A percentile compares a stretch with the other conserved stretches of the same genome.
Evolutionary conservation across 352 stramenopile genomes (phyloP).

Genomic region (Phytophthora megakarya): DNA sequence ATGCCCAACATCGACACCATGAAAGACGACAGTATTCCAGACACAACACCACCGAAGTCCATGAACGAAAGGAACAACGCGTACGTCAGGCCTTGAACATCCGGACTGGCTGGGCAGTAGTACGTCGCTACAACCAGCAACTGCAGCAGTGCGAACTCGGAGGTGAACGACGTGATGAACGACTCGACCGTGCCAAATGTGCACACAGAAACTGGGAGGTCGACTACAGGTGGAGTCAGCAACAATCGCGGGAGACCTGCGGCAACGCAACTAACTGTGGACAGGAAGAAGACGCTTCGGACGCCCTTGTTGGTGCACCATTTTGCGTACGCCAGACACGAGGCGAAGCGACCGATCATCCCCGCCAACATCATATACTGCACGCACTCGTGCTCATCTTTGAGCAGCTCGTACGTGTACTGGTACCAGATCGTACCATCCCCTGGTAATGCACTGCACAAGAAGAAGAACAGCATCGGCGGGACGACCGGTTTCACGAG

Average conservation of each 20-base stretch:
- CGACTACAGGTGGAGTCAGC: conserved; percentile 56
- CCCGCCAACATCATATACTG: conserved; percentile 74
- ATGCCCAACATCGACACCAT: conserved; percentile 67
- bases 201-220: conserved; percentile 69
- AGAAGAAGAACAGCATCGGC: conserved; percentile 83
- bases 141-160: conserved; percentile 82
- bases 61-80: conserved; percentile 85
- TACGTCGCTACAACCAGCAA: conserved; percentile 84
- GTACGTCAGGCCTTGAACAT: conserved; percentile 79
- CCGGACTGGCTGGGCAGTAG: conserved; percentile 62
- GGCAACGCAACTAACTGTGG: conserved; percentile 65
- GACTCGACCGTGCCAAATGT: conserved; percentile 69
- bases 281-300: conserved; percentile 75
- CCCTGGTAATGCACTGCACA: conserved; percentile 69
- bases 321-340: conserved; percentile 76
- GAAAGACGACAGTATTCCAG: conserved; percentile 59
- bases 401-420: conserved; percentile 74
- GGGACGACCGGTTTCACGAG: conserved; percentile 63
- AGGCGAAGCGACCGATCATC: conserved; percentile 74
- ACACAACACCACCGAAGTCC: conserved; percentile 83
- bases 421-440: conserved; percentile 83
- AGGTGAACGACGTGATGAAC: conserved; percentile 79
- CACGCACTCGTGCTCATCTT: conserved; percentile 62
- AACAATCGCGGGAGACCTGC: conserved; percentile 70
- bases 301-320: conserved; percentile 69